Conservation (phyloP, 768 basidiomycete genomes). For the Agrocybe praecox region DNA sequence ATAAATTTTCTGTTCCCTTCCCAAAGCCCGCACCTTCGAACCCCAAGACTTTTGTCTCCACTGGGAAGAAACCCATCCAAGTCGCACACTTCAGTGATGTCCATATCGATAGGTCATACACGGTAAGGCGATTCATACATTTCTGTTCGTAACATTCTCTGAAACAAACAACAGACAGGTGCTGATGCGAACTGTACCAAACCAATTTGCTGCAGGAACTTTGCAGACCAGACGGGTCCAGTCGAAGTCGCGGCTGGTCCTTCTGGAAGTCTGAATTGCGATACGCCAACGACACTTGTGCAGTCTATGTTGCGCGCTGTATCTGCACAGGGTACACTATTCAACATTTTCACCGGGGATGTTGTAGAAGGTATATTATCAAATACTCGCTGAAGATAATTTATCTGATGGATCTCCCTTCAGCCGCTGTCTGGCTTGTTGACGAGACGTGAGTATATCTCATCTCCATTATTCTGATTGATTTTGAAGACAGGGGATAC, state of each 20-base stretch:
- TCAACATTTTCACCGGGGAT: conserved; percentile 68
- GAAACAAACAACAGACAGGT: conserved; percentile 37
- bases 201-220: conserved; percentile 62
- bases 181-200: conserved; percentile 61
- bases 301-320: conserved; percentile 52
- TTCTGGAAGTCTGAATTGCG: conserved; percentile 52
- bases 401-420: neutral
- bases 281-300: conserved; percentile 49
- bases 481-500: neutral
- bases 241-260: conserved; percentile 48
- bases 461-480: neutral
- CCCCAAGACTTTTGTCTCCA: conserved; percentile 34
- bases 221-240: conserved; percentile 38
- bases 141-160: neutral
- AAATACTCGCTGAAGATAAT: neutral
- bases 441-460: conserved; percentile 36
- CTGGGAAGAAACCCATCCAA: conserved; percentile 47
- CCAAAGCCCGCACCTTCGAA: conserved; percentile 41
- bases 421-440: conserved; percentile 54
- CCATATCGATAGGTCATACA: conserved; percentile 61
- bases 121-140: conserved; percentile 30
- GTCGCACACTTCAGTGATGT: conserved; percentile 66
- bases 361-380: conserved; percentile 53
- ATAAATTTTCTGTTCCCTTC: conserved; percentile 44
- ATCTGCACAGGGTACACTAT: conserved; percentile 36